A percentile compares a stretch with the other conserved stretches of the same genome.
Conservation (phyloP, 2,329 filamentous ascomycete species). For the Trichoderma lentiforme region DNA sequence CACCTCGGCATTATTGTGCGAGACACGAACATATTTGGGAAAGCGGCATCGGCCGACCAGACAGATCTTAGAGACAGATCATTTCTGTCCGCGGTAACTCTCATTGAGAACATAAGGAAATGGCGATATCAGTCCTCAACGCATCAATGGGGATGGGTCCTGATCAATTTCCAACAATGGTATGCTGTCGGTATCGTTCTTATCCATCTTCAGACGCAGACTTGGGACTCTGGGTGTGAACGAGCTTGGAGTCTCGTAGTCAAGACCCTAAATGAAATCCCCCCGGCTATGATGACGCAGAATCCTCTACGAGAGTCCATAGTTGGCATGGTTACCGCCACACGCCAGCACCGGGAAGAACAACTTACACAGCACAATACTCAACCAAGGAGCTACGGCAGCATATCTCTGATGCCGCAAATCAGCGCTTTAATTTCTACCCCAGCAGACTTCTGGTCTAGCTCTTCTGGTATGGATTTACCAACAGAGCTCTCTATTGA, state of each 20-base stretch:
- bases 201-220: background rate
- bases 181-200: background rate
- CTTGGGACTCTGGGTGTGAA: background rate
- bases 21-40: background rate
- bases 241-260: background rate
- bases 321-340: background rate
- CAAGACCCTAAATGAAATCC: background rate
- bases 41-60: background rate
- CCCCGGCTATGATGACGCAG: constrained; percentile 3
- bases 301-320: background rate
- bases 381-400: background rate
- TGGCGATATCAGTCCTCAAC: background rate
- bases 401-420: background rate
- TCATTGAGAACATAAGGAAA: background rate
- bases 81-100: background rate
- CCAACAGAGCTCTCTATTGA: background rate
- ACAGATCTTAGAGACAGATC: background rate
- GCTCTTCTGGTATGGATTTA: background rate
- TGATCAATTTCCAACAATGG: background rate
- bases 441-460: background rate
- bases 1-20: background rate
- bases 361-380: background rate
- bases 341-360: background rate
- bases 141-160: background rate
- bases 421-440: background rate